These are phyloP conservation scores for Kuraishia piskuri DNA, from an alignment of 805 yeast genomes.

Conservation along the genomic window DNA sequence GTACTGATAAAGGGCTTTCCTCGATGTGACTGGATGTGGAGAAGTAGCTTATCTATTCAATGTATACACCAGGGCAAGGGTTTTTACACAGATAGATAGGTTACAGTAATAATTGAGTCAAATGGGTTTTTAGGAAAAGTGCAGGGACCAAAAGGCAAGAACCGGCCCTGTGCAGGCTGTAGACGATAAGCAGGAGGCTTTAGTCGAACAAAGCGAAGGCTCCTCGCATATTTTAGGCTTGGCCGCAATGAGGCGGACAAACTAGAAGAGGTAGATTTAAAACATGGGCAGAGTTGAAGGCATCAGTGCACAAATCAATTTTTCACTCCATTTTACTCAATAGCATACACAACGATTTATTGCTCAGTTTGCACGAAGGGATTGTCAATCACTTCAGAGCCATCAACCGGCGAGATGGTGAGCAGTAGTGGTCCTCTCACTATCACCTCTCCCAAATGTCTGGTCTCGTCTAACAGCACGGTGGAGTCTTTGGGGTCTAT, in stretches of 20 bases:
- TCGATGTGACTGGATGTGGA: background rate
- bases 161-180: no score
- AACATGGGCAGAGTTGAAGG: background rate
- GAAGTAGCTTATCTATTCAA: background rate
- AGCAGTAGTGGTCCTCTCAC: constrained; percentile 78
- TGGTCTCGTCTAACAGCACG: constrained; percentile 41
- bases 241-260: no score
- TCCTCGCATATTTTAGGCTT: no score
- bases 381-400: constrained; percentile 60
- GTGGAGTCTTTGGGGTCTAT: constrained; percentile 56
- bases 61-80: background rate
- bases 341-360: background rate
- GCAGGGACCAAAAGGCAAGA: no score
- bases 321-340: background rate
- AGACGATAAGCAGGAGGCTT: no score
- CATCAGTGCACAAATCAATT: background rate
- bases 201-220: no score
- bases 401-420: constrained; percentile 67
- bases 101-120: no score
- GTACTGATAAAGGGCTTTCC: background rate
- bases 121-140: no score
- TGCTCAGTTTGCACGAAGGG: constrained; percentile 36
- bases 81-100: no score
- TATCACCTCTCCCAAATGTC: constrained; percentile 71
- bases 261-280: background rate